Evolutionary conservation across 2,329 filamentous ascomycete genomes (phyloP), one percentile per base, ranked within the genome.

Genomic region (Lasiodiplodia citricola): DNA sequence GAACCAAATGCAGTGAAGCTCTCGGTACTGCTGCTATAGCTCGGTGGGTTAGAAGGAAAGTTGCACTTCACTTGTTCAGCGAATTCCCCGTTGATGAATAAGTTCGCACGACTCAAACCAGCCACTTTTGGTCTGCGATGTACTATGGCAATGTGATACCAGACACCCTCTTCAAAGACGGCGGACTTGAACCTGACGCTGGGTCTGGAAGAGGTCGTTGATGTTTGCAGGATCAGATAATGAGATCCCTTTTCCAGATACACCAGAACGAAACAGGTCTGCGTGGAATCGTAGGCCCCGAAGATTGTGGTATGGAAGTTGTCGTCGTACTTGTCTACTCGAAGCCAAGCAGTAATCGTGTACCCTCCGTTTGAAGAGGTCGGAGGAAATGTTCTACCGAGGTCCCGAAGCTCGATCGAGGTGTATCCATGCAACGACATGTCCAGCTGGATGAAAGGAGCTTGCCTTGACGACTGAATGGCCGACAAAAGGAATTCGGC

Each of bases 171-270:
- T 73, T 90, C 84, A 75, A 99, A 98, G 0, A 86, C 83, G 13
- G 90, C 88, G 2, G 91, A 91, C 78, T 96, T 97, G 85, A 99
- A 99, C 68, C 96, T 89, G 57, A 99, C 92, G 79, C 95, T 98
- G 2, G 96, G 95, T 69, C 92, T 89, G 65, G 89, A 86, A 10
- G 94, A 94, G 65, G 90, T 92, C 70, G 98, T 92, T 21, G 96
- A 97, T 8, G 96, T 98, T 81, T 99, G 96, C 6, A 99, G 84
- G 73, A 99, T 99, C 73, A 99, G 92, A 80, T 97, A 96, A 70
- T 88, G 92, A 2, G 93, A 97, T 78, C 97, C 94, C 76, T 91
- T 94, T 78, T 99, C 96, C 50, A 99, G 85, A 76, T 99, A 99
- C 70, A 94, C 90, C 73, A 99, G 88, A 44, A 99, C 83, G 75